Conservation (phyloP, 352 stramenopile genomes). For the Phytophthora kernoviae region DNA sequence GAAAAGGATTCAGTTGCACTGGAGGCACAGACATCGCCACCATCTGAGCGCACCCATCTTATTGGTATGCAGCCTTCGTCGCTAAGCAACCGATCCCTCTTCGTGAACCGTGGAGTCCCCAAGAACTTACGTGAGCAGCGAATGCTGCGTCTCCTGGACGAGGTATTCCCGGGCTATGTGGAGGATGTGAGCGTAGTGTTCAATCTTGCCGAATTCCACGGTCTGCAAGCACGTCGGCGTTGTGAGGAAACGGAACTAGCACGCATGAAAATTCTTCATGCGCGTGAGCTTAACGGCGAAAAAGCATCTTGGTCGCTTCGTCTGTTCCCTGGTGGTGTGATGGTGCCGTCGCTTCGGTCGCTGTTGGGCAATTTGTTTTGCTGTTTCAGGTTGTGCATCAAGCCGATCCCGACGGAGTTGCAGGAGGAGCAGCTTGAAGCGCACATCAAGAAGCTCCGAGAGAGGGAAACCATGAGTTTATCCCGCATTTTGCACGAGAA, state of each 20-base stretch:
- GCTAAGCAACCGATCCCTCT: slow-evolving; percentile 75
- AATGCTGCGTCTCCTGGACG: slow-evolving; percentile 74
- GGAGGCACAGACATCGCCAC: slow-evolving; percentile 17
- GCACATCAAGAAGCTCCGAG: slow-evolving; percentile 62
- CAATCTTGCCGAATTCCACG: slow-evolving; percentile 79
- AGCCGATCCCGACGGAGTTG: slow-evolving; percentile 49
- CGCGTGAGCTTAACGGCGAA: slow-evolving; percentile 41
- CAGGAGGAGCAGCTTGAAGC: slow-evolving; percentile 37
- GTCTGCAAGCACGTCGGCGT: slow-evolving; percentile 54
- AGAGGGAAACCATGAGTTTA: slow-evolving; percentile 57
- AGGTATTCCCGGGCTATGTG: slow-evolving; percentile 84
- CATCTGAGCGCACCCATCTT: slow-evolving; percentile 50
- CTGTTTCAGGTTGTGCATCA: slow-evolving; percentile 48
- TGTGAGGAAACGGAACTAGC: slow-evolving; percentile 59
- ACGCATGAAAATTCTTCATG: slow-evolving; percentile 62
- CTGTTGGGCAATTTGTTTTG: slow-evolving; percentile 53
- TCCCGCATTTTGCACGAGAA: slow-evolving; percentile 68
- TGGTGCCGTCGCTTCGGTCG: slow-evolving; percentile 63
- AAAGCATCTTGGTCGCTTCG: slow-evolving; percentile 67
- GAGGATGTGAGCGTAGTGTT: slow-evolving; percentile 84
- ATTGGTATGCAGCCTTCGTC: slow-evolving; percentile 83
- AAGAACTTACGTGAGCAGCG: slow-evolving; percentile 79
- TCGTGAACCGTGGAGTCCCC: slow-evolving; percentile 78
- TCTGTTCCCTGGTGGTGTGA: slow-evolving; percentile 71
- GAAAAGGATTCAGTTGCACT: slow-evolving; percentile 13